These are phyloP conservation scores for Turnera subulata DNA, from an alignment of 345 rosid species.

Conservation along the genomic window DNA sequence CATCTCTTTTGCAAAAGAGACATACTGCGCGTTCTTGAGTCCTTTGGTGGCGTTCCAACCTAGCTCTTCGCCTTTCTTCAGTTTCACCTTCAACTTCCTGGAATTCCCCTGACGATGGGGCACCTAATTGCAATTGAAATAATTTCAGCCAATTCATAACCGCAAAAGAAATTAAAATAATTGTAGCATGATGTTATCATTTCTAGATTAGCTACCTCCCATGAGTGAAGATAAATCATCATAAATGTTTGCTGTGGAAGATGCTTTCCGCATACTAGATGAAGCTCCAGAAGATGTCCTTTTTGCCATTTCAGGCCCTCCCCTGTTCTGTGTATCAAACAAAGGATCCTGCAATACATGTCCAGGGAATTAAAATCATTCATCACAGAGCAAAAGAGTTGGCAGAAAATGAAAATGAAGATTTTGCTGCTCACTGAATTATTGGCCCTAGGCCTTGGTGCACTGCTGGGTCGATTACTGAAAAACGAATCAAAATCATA, in stretches of 20 bases:
- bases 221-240: slow-evolving; percentile 87
- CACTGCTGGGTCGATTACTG: slow-evolving; percentile 77
- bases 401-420: slow-evolving; percentile 7
- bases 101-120: slow-evolving; percentile 61
- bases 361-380: slow-evolving; percentile 14
- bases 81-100: slow-evolving; percentile 89
- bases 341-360: slow-evolving; percentile 59
- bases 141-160: slow-evolving; percentile 17
- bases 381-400: background rate
- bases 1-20: slow-evolving; percentile 9
- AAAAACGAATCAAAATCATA: slow-evolving; percentile 89
- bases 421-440: slow-evolving; percentile 45
- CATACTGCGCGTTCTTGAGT: slow-evolving; percentile 98
- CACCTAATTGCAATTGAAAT: slow-evolving; percentile 28
- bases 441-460: slow-evolving; percentile 76
- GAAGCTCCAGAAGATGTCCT: slow-evolving; percentile 50
- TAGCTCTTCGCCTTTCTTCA: slow-evolving; percentile 87
- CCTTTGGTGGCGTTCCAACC: slow-evolving; percentile 94
- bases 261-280: slow-evolving; percentile 67
- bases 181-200: background rate
- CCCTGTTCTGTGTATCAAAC: slow-evolving; percentile 62
- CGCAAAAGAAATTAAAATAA: slow-evolving; percentile 1
- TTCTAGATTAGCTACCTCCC: slow-evolving; percentile 52
- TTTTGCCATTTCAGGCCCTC: slow-evolving; percentile 61
- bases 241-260: slow-evolving; percentile 67